Conservation (phyloP, 2,329 filamentous ascomycete species). For the Diaporthe humulicola region DNA sequence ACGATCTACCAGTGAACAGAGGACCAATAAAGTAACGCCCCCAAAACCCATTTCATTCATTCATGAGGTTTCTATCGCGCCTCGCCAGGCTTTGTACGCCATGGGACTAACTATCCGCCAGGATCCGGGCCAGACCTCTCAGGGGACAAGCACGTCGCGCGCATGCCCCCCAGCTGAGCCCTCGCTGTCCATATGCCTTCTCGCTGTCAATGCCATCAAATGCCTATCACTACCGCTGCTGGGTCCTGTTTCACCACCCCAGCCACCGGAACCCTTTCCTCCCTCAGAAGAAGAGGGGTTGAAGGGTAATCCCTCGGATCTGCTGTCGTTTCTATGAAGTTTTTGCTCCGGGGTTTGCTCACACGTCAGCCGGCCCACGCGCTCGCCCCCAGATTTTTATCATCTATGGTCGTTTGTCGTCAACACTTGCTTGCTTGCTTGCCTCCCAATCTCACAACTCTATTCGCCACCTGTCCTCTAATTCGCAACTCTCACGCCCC, state of each 20-base stretch:
- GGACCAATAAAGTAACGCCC: too few relatives aligned
- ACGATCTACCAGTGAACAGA: too few relatives aligned
- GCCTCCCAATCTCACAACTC: neutral
- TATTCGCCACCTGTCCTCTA: constrained; percentile 7
- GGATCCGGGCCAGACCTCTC: neutral
- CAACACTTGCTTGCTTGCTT: neutral
- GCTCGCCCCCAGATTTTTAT: neutral
- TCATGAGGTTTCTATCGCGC: constrained; percentile 10
- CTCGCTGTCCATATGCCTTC: neutral
- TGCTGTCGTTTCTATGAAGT: constrained; percentile 4
- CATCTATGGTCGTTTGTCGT: constrained; percentile 1
- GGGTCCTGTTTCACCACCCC: constrained; percentile 23
- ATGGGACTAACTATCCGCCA: neutral
- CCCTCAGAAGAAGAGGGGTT: neutral
- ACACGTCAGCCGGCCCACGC: neutral
- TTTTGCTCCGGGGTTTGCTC: neutral
- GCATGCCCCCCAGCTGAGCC: neutral
- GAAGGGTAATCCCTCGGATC: neutral
- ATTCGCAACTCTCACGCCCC: constrained; percentile 33
- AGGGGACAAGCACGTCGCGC: neutral
- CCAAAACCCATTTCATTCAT: constrained; percentile 5
- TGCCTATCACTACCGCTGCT: neutral
- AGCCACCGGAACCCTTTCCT: neutral
- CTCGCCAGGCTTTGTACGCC: neutral
- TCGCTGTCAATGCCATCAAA: neutral